Conservation (phyloP, 768 basidiomycete species). For the Saitozyma podzolica region DNA sequence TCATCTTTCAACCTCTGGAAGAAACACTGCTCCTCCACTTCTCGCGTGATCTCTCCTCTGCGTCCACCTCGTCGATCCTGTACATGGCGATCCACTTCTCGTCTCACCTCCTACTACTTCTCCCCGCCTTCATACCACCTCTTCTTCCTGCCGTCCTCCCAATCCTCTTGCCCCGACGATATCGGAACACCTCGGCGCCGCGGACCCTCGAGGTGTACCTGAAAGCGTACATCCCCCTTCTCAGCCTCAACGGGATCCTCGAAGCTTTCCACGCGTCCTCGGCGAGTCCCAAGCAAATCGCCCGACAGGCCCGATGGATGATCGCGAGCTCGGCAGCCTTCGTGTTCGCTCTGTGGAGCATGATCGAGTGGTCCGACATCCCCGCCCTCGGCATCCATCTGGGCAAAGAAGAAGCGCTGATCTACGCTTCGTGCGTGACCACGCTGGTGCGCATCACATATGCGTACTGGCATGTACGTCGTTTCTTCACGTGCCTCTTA, state of each 20-base stretch:
- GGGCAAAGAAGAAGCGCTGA: conserved; percentile 28
- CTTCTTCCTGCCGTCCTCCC: conserved; percentile 71
- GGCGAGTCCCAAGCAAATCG: conserved; percentile 67
- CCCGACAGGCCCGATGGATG: conserved; percentile 72
- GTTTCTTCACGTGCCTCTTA: not conserved
- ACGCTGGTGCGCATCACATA: conserved; percentile 46
- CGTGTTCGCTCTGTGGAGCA: conserved; percentile 59
- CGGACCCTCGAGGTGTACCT: conserved; percentile 74
- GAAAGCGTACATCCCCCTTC: conserved; percentile 76
- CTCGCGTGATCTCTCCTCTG: conserved; percentile 60
- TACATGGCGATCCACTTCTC: conserved; percentile 65
- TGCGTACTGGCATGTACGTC: conserved; percentile 28
- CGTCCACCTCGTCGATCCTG: conserved; percentile 56
- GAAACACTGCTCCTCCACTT: conserved; percentile 88
- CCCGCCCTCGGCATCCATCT: conserved; percentile 14
- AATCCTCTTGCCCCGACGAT: conserved; percentile 63
- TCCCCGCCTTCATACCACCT: conserved; percentile 71
- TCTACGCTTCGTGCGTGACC: conserved; percentile 34
- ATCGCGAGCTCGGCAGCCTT: conserved; percentile 71
- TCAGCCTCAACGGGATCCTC: conserved; percentile 85
- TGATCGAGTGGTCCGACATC: conserved; percentile 53
- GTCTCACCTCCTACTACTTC: conserved; percentile 65
- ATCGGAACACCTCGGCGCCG: conserved; percentile 74
- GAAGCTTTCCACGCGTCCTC: conserved; percentile 88
- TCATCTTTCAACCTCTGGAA: conserved; percentile 92